phyloP scores from a whole-genome alignment of 2,329 filamentous ascomycete genomes.

The Beauveria medogensis region DNA sequence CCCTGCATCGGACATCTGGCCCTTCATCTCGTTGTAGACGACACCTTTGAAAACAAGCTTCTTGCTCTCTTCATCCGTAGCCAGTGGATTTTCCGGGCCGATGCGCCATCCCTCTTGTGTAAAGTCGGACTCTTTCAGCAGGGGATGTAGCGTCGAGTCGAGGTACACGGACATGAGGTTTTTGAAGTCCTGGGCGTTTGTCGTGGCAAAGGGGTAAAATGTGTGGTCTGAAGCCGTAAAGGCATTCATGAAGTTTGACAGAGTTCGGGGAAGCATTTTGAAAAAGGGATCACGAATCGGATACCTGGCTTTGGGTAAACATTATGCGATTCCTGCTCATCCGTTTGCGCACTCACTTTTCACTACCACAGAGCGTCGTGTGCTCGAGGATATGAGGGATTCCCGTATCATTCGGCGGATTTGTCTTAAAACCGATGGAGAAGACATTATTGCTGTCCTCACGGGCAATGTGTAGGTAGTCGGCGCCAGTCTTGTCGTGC shows the following conservation, averaged over 20 bases:
- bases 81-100: constrained; percentile 77
- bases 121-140: constrained; percentile 87
- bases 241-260: constrained; percentile 99
- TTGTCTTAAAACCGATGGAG: constrained; percentile 98
- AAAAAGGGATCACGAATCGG: constrained; percentile 99
- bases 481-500: constrained; percentile 91
- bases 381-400: constrained; percentile 97
- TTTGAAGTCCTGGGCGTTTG: constrained; percentile 88
- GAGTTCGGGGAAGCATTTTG: constrained; percentile 95
- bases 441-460: constrained; percentile 99
- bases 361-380: constrained; percentile 89
- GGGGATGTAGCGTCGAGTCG: constrained; percentile 82
- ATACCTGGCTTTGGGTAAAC: constrained; percentile 51
- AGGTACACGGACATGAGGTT: constrained; percentile 96
- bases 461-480: constrained; percentile 89
- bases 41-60: constrained; percentile 92
- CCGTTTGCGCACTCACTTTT: constrained; percentile 54
- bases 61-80: constrained; percentile 49
- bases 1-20: constrained; percentile 93
- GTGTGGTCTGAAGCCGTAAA: constrained; percentile 96
- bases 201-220: constrained; percentile 95
- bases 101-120: constrained; percentile 95
- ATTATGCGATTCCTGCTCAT: constrained; percentile 3
- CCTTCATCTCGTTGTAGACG: constrained; percentile 99
- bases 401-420: constrained; percentile 91